phyloP scores from a whole-genome alignment of 2,329 filamentous ascomycete genomes.

The Monilinia laxa region DNA sequence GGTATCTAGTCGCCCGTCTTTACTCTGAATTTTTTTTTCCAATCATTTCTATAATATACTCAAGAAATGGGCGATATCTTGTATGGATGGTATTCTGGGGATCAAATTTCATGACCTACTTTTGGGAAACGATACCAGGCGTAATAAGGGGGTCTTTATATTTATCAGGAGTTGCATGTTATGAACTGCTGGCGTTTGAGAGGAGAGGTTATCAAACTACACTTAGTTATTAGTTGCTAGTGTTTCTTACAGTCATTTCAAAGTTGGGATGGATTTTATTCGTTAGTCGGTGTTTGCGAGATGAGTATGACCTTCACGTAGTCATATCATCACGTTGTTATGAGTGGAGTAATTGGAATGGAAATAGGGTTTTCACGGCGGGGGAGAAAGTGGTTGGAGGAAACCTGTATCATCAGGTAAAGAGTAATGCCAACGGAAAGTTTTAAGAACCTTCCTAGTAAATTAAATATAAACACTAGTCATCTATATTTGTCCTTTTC shows the following conservation, averaged over 20 bases:
- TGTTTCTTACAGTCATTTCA: conserved; percentile 19
- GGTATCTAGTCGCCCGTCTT: conserved; percentile 16
- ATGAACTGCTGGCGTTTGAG: conserved; percentile 14
- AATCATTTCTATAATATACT: conserved; percentile 7
- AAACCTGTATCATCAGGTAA: not conserved
- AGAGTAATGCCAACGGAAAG: conserved; percentile 5
- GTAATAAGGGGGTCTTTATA: not conserved
- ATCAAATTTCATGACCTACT: conserved; percentile 7
- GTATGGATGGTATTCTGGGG: not conserved
- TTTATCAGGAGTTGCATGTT: not conserved
- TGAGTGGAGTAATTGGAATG: conserved; percentile 13
- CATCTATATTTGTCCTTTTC: not conserved
- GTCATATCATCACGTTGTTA: not conserved
- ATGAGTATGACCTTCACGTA: conserved; percentile 20
- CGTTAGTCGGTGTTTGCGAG: not conserved
- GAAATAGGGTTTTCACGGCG: not conserved
- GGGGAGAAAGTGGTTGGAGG: not conserved
- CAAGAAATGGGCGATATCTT: not conserved
- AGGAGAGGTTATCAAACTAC: not conserved
- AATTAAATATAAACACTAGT: conserved; percentile 8
- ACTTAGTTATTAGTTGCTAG: not conserved
- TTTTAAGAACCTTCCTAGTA: not conserved
- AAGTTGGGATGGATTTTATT: conserved; percentile 3
- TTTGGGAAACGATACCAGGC: conserved; percentile 20
- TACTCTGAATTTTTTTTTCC: not conserved